Base-by-base conservation (phyloP, 495 filamentous ascomycete genomes). In the Penicillium verhagenii region DNA sequence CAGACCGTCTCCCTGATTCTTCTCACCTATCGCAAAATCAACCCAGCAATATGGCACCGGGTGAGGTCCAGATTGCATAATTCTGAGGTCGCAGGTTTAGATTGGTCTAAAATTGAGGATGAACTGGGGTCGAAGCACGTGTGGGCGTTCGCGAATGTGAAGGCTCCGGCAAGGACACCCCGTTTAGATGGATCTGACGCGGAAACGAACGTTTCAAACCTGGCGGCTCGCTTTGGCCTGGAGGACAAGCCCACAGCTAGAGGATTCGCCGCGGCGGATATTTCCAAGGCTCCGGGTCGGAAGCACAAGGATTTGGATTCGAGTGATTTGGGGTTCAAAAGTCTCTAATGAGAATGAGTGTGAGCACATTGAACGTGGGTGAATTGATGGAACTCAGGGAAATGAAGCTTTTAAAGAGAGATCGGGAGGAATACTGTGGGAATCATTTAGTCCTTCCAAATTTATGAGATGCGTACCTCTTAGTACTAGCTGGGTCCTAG, bases 1-100 rank as follows among this genome's bases (percentile, higher is more conserved):
- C 65, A 59, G 44, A 70, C 70, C 2, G 60, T 64, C n/a, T 68
- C 66, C 0, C 28, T 71, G 31, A 64, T 71, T 28, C 48, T 70
- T 21, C 65, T 65, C 52, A 66, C 70, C 0, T 73, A 66, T 28
- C 51, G 64, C 2, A 37, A 59, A 19, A 61, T 71, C 38, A 52
- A 61, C 0, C 5, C 57, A 2, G 55, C 52, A 19, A 61, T 59
- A 13, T 71, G 63, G 65, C 58, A 60, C 24, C 44, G 52, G 10
- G 38, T 73, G 4, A 55, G 60, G 7, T 48, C 25, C 16, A 43
- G 60, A 29, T 46, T 47, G 29, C 46, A 50, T 11, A 25, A 40
- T 0, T 40, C 50, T 0, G 29, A 50, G n/a, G 43, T 70, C 16
- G 58, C 61, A 6, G 65, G 67, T 1, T 52, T 71, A 21, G 29